phyloP scores from a whole-genome alignment of 345 rosid species.

The Acer campestre region DNA sequence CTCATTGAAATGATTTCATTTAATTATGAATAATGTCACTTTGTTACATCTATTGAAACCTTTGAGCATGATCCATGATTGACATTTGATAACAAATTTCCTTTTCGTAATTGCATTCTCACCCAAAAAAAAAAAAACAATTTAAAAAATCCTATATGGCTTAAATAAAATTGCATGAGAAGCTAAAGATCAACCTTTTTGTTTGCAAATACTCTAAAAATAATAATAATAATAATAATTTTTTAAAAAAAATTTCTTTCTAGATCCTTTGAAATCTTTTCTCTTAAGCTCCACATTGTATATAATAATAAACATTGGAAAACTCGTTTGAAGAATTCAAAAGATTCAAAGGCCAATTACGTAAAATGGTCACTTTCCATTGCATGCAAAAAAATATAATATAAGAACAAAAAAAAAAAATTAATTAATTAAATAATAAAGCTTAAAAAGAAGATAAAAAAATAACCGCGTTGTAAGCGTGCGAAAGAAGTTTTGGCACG shows the following conservation, averaged over 20 bases:
- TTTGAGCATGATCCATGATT: no score
- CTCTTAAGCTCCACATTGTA: not conserved
- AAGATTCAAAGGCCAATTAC: not conserved
- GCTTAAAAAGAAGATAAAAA: not conserved
- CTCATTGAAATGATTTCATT: no score
- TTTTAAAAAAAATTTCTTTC: not conserved
- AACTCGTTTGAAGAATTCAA: not conserved
- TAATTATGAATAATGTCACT: no score
- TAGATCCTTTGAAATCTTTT: not conserved
- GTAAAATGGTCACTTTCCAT: not conserved
- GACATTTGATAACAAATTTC: no score
- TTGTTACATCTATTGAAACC: no score
- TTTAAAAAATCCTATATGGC: no score
- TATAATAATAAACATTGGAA: no score
- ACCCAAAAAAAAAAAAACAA: no score
- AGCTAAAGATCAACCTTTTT: not conserved
- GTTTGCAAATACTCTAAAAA: no score
- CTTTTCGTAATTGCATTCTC: no score
- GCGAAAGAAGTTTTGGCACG: conserved; percentile 25
- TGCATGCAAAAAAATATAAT: conserved; percentile 7
- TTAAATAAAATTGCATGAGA: not conserved
- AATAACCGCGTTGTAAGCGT: conserved; percentile 25
- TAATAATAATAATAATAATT: no score
- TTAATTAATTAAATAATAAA: no score
- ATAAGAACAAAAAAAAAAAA: not conserved